phyloP scores from a whole-genome alignment of 805 yeast genomes.

The Phaffomyces thermotolerans region DNA sequence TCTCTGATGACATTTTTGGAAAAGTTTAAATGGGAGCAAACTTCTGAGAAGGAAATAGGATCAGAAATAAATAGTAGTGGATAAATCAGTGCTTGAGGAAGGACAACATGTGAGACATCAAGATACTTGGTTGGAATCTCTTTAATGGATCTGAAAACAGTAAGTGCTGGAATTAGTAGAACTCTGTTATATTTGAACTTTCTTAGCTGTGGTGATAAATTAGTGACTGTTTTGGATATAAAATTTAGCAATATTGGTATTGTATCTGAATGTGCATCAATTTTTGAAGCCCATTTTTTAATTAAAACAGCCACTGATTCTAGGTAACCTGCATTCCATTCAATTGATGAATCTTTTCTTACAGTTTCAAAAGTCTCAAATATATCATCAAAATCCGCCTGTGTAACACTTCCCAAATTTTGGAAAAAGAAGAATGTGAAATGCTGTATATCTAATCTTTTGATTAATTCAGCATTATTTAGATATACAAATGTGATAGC shows the following conservation, averaged over 20 bases:
- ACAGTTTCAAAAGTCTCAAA: constrained; percentile 3
- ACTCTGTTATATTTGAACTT: constrained; percentile 4
- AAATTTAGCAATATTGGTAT: too few species aligned
- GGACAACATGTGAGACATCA: constrained; percentile 23
- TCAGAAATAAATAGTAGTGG: constrained; percentile 33
- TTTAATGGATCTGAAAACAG: constrained; percentile 10
- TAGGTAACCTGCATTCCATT: constrained; percentile 10
- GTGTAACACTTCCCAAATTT: neutral
- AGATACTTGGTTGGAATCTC: constrained; percentile 18
- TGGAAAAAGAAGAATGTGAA: constrained; percentile 10
- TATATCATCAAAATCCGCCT: neutral
- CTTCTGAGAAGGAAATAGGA: constrained; percentile 38
- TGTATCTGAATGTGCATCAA: neutral
- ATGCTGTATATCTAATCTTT: neutral
- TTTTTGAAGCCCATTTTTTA: neutral
- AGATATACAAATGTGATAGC: constrained; percentile 6
- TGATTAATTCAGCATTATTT: constrained; percentile 1
- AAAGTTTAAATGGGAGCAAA: constrained; percentile 39
- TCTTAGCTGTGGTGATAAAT: neutral
- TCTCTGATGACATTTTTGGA: constrained; percentile 18
- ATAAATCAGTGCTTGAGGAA: constrained; percentile 35
- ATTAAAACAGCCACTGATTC: constrained; percentile 4
- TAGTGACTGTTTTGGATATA: neutral
- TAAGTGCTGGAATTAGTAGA: constrained; percentile 5
- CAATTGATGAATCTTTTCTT: neutral